Evolutionary conservation across 371 early-diverging fungal species (phyloP).

Genomic region (Batkoa obscura): DNA sequence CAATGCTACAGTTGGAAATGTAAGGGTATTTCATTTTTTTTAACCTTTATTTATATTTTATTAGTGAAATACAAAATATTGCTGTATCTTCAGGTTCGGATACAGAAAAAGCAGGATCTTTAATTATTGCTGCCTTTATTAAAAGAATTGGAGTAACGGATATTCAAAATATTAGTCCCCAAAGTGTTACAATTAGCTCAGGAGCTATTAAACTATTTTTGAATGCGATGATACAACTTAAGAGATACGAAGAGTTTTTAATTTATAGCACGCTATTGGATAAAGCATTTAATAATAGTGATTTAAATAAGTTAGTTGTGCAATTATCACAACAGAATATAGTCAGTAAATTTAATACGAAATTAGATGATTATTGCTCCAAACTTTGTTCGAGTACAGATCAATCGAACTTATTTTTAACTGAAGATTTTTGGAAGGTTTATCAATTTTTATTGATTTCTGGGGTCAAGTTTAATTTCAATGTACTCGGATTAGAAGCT

Average conservation of each 20-base stretch:
- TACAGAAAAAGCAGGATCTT: background rate
- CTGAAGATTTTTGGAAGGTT: background rate
- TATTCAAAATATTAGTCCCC: background rate
- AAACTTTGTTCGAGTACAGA: background rate
- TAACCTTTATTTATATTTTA: background rate
- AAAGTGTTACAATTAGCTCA: background rate
- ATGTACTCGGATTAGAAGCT: background rate
- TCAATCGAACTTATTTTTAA: background rate
- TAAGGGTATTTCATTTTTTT: background rate
- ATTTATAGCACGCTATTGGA: background rate
- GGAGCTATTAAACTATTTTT: conserved; percentile 2
- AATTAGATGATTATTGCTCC: background rate
- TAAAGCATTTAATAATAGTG: background rate
- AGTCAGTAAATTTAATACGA: background rate
- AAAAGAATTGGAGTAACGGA: background rate
- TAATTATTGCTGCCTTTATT: background rate
- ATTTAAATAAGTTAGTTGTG: background rate
- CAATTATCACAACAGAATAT: background rate
- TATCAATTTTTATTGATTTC: background rate
- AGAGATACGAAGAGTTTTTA: background rate
- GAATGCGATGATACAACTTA: conserved; percentile 3
- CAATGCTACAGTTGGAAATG: conserved; percentile 1
- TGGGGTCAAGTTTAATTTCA: background rate
- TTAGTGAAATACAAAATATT: background rate
- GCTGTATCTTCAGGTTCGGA: background rate